Conservation (phyloP, 2,329 filamentous ascomycete species). For the Aspergillus japonicus region DNA sequence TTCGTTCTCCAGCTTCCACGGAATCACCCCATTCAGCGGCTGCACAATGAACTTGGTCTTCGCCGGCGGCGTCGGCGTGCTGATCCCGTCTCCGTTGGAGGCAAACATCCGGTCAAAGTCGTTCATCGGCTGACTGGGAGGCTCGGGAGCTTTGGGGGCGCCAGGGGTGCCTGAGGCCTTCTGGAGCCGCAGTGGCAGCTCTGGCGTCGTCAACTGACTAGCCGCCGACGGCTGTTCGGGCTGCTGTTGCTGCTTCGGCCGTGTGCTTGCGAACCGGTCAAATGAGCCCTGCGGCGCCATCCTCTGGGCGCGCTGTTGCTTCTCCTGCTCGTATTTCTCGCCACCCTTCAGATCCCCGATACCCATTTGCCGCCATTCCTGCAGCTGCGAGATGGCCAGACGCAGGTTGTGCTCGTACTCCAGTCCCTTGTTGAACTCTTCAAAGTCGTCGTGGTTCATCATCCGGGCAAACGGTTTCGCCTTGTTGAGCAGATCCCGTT, state of each 20-base stretch:
- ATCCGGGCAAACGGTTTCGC: constrained; percentile 94
- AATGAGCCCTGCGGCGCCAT: constrained; percentile 72
- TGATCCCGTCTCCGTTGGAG: constrained; percentile 47
- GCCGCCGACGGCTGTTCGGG: constrained; percentile 73
- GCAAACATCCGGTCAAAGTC: constrained; percentile 55
- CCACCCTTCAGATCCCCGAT: constrained; percentile 83
- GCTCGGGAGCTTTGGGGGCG: constrained; percentile 31
- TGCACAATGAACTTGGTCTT: constrained; percentile 56
- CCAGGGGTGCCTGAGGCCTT: constrained; percentile 37
- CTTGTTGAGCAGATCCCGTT: constrained; percentile 85
- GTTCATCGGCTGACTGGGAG: constrained; percentile 42
- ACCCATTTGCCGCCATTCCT: constrained; percentile 85
- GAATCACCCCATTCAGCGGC: constrained; percentile 46
- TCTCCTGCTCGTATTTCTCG: constrained; percentile 91
- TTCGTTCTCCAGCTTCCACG: constrained; percentile 69
- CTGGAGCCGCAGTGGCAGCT: constrained; percentile 65
- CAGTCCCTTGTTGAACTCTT: constrained; percentile 77
- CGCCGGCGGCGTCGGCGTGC: constrained; percentile 34
- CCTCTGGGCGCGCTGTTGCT: constrained; percentile 68
- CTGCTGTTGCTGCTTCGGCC: constrained; percentile 67
- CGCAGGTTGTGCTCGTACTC: constrained; percentile 89
- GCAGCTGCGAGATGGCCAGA: constrained; percentile 83
- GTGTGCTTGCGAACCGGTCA: constrained; percentile 75
- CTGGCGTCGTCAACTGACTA: constrained; percentile 72
- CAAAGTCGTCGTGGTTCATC: constrained; percentile 93